Conservation (phyloP, 1,284 basidiomycete genomes). For the Apiotrichum gamsii region DNA sequence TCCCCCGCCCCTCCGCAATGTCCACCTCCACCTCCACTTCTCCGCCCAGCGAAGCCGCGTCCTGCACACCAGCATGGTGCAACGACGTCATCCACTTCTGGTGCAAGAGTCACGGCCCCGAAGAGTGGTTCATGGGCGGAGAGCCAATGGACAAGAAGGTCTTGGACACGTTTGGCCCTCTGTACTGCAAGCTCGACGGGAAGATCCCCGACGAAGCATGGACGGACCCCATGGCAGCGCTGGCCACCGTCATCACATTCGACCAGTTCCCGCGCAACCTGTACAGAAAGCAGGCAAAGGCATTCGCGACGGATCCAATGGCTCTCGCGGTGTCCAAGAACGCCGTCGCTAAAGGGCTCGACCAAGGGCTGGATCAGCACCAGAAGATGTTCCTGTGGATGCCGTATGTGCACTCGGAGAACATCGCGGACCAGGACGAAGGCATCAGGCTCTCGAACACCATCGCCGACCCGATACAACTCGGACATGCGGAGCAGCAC, state of each 20-base stretch:
- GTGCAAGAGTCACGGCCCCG: too few species aligned
- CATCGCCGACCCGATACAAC: neutral
- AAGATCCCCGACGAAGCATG: too few species aligned
- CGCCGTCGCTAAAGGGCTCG: conserved; percentile 5
- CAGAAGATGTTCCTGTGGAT: conserved; percentile 9
- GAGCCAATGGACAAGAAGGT: too few species aligned
- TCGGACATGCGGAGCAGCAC: neutral
- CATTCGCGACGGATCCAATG: conserved; percentile 7
- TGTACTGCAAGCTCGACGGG: too few species aligned
- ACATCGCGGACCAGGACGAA: conserved; percentile 8
- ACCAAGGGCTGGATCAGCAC: neutral
- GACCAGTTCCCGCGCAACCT: conserved; percentile 13
- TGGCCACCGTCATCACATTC: conserved; percentile 3
- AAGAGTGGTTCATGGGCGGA: too few species aligned
- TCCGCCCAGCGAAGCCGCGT: too few species aligned
- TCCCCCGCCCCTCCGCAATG: too few species aligned
- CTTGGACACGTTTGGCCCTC: too few species aligned
- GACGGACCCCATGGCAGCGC: too few species aligned
- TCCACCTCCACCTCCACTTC: too few species aligned
- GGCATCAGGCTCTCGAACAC: neutral
- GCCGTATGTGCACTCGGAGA: conserved; percentile 8
- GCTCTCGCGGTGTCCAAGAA: conserved; percentile 3
- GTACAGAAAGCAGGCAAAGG: conserved; percentile 3
- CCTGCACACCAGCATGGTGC: too few species aligned
- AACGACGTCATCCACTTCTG: too few species aligned